Conservation (phyloP, 1,284 basidiomycete genomes). For the Ustilago esculenta region DNA sequence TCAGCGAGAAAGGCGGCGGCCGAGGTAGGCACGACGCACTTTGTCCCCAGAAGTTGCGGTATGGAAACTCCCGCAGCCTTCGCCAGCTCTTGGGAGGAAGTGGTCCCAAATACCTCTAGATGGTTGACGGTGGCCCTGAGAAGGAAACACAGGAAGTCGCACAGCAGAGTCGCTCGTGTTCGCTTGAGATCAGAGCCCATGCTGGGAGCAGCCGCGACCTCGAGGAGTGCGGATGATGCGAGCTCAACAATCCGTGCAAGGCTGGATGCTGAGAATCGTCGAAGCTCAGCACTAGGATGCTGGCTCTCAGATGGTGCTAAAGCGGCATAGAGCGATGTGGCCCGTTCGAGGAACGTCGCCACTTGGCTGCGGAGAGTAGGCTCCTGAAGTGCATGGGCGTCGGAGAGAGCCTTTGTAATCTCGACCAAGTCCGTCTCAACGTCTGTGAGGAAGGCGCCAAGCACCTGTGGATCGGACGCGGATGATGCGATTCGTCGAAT, state of each 20-base stretch:
- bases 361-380: background rate
- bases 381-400: background rate
- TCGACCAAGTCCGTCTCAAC: constrained; percentile 15
- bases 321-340: constrained; percentile 30
- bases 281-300: constrained; percentile 8
- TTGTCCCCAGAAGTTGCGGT: constrained; percentile 24
- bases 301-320: constrained; percentile 21
- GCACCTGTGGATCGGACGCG: constrained; percentile 3
- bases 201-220: constrained; percentile 1
- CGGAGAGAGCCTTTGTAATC: constrained; percentile 7
- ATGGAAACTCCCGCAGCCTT: constrained; percentile 15
- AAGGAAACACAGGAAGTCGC: constrained; percentile 26
- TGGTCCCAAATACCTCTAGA: constrained; percentile 16
- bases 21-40: constrained; percentile 19
- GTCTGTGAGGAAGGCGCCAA: constrained; percentile 11
- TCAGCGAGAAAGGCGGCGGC: constrained; percentile 31
- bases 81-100: constrained; percentile 12
- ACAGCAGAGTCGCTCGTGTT: constrained; percentile 18
- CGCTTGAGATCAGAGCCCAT: constrained; percentile 4
- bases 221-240: constrained; percentile 7
- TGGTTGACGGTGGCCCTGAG: constrained; percentile 15
- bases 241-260: constrained; percentile 10
- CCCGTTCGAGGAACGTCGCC: constrained; percentile 14
- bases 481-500: constrained; percentile 23
- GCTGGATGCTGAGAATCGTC: constrained; percentile 8